Conservation (phyloP, 2,329 filamentous ascomycete genomes). For the Bipolaris oryzae region DNA sequence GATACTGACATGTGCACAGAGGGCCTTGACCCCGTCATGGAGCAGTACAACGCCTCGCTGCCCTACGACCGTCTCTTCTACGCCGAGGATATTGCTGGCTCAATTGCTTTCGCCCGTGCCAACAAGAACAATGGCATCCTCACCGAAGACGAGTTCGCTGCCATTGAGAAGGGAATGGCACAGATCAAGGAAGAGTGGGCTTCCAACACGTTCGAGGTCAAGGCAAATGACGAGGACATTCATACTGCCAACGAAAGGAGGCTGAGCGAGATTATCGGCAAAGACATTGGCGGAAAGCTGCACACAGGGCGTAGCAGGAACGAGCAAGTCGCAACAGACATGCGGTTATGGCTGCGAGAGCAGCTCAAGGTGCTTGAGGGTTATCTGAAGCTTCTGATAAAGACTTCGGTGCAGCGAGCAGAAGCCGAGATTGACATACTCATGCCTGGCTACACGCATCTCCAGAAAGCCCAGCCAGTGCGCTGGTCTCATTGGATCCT, state of each 20-base stretch:
- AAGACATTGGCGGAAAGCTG: slow-evolving; percentile 82
- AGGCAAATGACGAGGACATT: slow-evolving; percentile 60
- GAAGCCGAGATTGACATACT: slow-evolving; percentile 76
- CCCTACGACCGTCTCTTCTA: slow-evolving; percentile 79
- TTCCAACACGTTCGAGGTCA: slow-evolving; percentile 54
- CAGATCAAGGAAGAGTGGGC: slow-evolving; percentile 61
- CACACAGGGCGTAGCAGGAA: slow-evolving; percentile 88
- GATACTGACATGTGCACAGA: slow-evolving; percentile 55
- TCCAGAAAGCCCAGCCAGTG: slow-evolving; percentile 82
- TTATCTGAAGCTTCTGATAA: slow-evolving; percentile 71
- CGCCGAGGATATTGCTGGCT: slow-evolving; percentile 79
- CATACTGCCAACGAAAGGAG: slow-evolving; percentile 62
- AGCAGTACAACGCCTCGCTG: slow-evolving; percentile 81
- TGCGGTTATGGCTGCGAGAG: slow-evolving; percentile 86
- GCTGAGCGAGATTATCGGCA: slow-evolving; percentile 81
- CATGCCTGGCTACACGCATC: slow-evolving; percentile 89
- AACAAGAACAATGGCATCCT: slow-evolving; percentile 79
- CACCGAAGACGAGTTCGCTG: slow-evolving; percentile 71
- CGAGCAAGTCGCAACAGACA: slow-evolving; percentile 88
- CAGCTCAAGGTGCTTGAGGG: slow-evolving; percentile 72
- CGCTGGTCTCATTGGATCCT: slow-evolving; percentile 84
- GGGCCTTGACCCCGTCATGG: slow-evolving; percentile 84
- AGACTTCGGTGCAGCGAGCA: slow-evolving; percentile 70
- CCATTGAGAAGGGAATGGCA: slow-evolving; percentile 74
- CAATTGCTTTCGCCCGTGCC: slow-evolving; percentile 80